These are phyloP conservation scores for Theobroma grandiflorum DNA, from an alignment of 441 rosid species.

Conservation along the genomic window DNA sequence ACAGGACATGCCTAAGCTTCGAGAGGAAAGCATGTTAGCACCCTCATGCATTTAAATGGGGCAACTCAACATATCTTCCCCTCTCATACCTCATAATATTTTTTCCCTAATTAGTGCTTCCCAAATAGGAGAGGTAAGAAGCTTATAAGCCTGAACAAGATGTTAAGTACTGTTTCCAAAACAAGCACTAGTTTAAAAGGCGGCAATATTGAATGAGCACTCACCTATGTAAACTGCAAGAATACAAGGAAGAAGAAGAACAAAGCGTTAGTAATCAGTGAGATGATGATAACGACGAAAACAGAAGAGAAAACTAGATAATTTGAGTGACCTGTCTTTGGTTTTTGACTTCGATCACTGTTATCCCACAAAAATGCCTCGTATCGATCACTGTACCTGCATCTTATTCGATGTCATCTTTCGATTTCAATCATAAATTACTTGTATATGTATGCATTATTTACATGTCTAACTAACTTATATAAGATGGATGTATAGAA, in stretches of 20 bases:
- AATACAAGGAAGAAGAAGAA: neutral
- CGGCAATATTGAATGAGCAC: constrained; percentile 3
- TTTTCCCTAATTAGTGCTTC: too few species aligned
- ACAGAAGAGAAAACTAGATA: neutral
- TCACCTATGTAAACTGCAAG: constrained; percentile 37
- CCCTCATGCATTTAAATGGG: too few species aligned
- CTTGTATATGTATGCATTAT: neutral
- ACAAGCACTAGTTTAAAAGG: neutral
- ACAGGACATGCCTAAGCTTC: neutral
- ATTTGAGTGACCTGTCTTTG: constrained; percentile 27
- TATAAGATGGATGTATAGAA: neutral
- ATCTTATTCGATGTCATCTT: neutral
- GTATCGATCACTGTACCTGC: constrained; percentile 16
- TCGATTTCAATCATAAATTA: neutral
- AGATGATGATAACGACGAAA: neutral
- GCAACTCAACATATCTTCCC: too few species aligned
- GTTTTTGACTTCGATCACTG: constrained; percentile 4
- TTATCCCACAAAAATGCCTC: constrained; percentile 34
- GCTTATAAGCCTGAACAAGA: neutral
- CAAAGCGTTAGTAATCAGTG: constrained; percentile 5
- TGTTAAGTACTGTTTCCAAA: neutral
- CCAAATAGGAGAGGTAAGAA: neutral
- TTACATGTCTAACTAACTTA: neutral
- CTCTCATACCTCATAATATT: too few species aligned
- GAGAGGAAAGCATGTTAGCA: neutral